Evolutionary conservation across 169 alveolate species (phyloP).

Genomic region (Amoebophrya sp.): DNA sequence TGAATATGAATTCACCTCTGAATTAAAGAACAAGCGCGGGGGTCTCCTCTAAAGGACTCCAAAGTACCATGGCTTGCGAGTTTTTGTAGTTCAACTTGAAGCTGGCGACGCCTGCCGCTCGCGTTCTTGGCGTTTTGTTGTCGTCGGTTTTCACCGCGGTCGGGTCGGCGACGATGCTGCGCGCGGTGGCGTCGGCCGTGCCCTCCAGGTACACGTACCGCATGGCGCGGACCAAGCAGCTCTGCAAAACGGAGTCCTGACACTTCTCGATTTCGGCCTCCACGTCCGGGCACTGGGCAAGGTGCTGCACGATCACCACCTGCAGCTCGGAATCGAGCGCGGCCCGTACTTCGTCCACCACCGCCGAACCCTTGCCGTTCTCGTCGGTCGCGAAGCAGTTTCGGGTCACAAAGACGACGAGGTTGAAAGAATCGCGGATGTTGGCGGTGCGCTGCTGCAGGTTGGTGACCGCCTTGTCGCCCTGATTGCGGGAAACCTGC

Average conservation of each 20-base stretch:
- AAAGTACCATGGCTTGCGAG: too few species aligned
- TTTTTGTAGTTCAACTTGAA: too few species aligned
- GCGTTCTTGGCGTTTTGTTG: not conserved
- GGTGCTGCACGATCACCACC: not conserved
- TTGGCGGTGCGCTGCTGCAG: not conserved
- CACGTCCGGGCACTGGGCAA: not conserved
- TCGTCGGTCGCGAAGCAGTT: not conserved
- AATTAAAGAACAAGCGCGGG: not conserved
- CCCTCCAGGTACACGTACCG: not conserved
- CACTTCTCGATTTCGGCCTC: not conserved
- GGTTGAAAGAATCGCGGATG: not conserved
- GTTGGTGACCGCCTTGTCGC: conserved; percentile 2
- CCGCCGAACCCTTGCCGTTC: not conserved
- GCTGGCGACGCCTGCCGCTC: not conserved
- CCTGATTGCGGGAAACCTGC: not conserved
- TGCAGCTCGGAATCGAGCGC: not conserved
- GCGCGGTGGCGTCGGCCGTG: not conserved
- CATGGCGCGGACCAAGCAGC: not conserved
- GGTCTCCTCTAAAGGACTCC: too few species aligned
- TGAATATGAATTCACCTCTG: too few species aligned
- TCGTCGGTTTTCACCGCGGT: not conserved
- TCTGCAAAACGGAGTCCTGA: not conserved
- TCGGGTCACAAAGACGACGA: not conserved
- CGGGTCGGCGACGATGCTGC: not conserved
- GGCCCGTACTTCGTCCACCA: not conserved